These are phyloP conservation scores for Aegilops umbellulata DNA, from an alignment of 176 grass and related monocot species.

Conservation along the genomic window DNA sequence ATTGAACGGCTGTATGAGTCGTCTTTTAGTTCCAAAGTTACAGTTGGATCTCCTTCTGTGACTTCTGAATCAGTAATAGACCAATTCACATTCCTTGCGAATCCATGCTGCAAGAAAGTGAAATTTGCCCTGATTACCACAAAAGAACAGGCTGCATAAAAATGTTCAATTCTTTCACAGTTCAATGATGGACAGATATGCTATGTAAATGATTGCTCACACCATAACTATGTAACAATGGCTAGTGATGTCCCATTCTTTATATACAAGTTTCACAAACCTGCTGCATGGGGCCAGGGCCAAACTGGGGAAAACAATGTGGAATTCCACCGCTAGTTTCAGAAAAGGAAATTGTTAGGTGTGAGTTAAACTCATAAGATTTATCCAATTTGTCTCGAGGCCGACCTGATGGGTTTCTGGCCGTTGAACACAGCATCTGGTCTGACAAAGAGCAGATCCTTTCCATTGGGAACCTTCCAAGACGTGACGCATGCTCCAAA, in stretches of 20 bases:
- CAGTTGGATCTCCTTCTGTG: conserved; percentile 59
- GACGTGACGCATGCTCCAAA: conserved; percentile 86
- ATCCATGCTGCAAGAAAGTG: conserved; percentile 63
- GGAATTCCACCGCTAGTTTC: conserved; percentile 88
- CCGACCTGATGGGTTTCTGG: conserved; percentile 89
- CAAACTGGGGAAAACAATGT: conserved; percentile 98
- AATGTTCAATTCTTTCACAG: neutral
- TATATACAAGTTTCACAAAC: conserved; percentile 29
- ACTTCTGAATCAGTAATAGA: conserved; percentile 80
- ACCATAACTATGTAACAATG: neutral
- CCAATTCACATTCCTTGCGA: conserved; percentile 93
- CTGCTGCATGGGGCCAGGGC: conserved; percentile 90
- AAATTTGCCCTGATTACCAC: conserved; percentile 10
- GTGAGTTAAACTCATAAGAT: conserved; percentile 5
- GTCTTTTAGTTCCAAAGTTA: conserved; percentile 89
- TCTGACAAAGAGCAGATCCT: conserved; percentile 90
- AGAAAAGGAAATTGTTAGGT: conserved; percentile 36
- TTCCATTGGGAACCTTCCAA: conserved; percentile 78
- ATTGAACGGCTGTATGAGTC: conserved; percentile 84
- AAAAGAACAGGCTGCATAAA: neutral
- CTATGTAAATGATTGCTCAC: conserved; percentile 1
- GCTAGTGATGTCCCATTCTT: neutral
- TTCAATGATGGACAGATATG: neutral
- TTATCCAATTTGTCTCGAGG: conserved; percentile 14
- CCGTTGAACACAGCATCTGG: conserved; percentile 96